These are phyloP conservation scores for Brachypodium distachyon DNA, from an alignment of 202 grass and related monocot genomes.

Conservation along the genomic window DNA sequence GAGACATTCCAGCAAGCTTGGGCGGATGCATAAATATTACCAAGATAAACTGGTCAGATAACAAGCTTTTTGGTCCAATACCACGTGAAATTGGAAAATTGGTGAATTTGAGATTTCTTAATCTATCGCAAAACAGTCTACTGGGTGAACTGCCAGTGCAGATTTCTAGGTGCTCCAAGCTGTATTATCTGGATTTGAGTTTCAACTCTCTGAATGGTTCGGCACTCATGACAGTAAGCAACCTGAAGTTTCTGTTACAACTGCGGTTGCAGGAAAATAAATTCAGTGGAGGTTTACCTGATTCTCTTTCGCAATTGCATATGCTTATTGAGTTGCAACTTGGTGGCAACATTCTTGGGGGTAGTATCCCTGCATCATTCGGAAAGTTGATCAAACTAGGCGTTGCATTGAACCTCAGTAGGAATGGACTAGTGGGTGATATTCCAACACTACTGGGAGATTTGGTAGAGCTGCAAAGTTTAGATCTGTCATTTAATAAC, in stretches of 20 bases:
- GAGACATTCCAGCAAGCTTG: slow-evolving; percentile 38
- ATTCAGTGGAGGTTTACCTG: slow-evolving; percentile 51
- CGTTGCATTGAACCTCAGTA: no score
- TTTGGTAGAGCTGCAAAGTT: slow-evolving; percentile 38
- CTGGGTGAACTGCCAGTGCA: slow-evolving; percentile 36
- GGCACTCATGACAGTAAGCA: slow-evolving; percentile 29
- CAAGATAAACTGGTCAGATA: slow-evolving; percentile 44
- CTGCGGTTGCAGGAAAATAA: slow-evolving; percentile 57
- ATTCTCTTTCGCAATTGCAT: slow-evolving; percentile 30
- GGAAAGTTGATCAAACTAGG: slow-evolving; percentile 36
- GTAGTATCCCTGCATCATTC: slow-evolving; percentile 49
- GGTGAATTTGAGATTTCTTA: slow-evolving; percentile 25
- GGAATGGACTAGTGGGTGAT: slow-evolving; percentile 44
- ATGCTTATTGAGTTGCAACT: slow-evolving; percentile 57
- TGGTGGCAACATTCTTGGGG: slow-evolving; percentile 54
- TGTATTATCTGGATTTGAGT: slow-evolving; percentile 57
- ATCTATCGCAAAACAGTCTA: slow-evolving; percentile 53
- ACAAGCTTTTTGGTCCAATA: slow-evolving; percentile 45
- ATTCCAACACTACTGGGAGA: slow-evolving; percentile 39
- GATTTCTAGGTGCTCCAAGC: slow-evolving; percentile 43
- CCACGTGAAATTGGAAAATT: slow-evolving; percentile 43
- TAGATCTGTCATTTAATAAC: slow-evolving; percentile 75
- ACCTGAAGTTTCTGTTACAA: slow-evolving; percentile 32
- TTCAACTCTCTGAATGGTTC: slow-evolving; percentile 68
- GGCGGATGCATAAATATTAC: slow-evolving; percentile 35